Base-by-base conservation (phyloP, 1,284 basidiomycete genomes). In the Apiotrichum gracile region DNA sequence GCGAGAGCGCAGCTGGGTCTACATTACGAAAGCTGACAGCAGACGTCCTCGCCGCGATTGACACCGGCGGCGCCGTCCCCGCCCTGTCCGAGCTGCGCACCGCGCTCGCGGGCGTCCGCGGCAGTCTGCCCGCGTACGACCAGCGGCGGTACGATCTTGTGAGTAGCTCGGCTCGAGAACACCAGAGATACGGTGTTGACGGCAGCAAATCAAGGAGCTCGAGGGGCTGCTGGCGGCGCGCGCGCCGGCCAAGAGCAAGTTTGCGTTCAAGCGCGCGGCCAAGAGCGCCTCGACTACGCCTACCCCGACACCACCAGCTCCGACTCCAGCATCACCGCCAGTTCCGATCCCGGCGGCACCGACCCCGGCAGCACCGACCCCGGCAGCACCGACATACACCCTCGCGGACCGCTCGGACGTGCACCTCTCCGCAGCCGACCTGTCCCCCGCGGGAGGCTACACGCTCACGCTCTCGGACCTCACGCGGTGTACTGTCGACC, bases 111-210 rank as follows among this genome's bases (percentile, higher is more conserved):
- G 84, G 83, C 63, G 84, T 83, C 7, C 81, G 80, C 8, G 77
- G 79, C 4, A 81, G 78, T 52, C 73, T 90, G 37, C 85, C 87
- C 5, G 76, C 80, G 38, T 88, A 87, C 66, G 86, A 88, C 69
- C 86, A 86, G 64, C 78, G 83, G 54, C 82, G 82, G 61, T 86
- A 80, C 63, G 85, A 86, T 62, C 69, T 77, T 61, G 87, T 88
- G 61, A 55, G 83, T 77, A 16, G 16, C 8, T 3, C n/a, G 12
- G 16, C 12, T 24, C 5, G 39, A 25, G 24, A 24, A n/a, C n/a
- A n/a, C n/a, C n/a, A n/a, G n/a, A n/a, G n/a, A n/a, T n/a, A n/a
- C n/a, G n/a, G n/a, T n/a, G n/a, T n/a, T n/a, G n/a, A n/a, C n/a
- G n/a, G 50, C 54, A 86, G 86, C 82, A 83, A 80, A 66, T 87